Conservation (phyloP, 2,329 filamentous ascomycete genomes). For the Colletotrichum liaoningense region DNA sequence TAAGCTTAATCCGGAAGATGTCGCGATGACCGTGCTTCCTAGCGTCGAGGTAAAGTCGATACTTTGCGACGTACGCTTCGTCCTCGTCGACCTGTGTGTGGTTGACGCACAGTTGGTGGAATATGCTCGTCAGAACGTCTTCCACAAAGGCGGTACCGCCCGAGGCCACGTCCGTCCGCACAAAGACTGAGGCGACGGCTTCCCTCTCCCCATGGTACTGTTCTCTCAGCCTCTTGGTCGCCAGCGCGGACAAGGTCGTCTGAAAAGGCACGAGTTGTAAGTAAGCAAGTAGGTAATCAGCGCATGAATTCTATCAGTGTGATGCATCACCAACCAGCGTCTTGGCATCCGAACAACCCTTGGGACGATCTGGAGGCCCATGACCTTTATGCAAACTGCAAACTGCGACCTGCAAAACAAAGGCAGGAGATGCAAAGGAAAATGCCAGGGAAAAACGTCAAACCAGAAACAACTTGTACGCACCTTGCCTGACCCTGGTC, state of each 20-base stretch:
- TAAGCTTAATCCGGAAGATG: conserved; percentile 18
- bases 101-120: conserved; percentile 6
- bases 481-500: conserved; percentile 26
- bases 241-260: not conserved
- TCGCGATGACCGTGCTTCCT: conserved; percentile 28
- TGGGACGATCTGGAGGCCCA: conserved; percentile 1
- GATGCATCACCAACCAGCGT: not conserved
- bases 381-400: not conserved
- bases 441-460: not conserved
- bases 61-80: conserved; percentile 16
- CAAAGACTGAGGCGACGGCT: not conserved
- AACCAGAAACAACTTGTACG: not conserved
- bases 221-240: not conserved
- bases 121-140: not conserved
- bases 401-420: not conserved
- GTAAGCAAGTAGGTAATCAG: not conserved
- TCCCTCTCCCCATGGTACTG: not conserved
- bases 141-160: conserved; percentile 1
- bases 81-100: not conserved
- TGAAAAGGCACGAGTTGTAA: not conserved
- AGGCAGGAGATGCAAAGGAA: not conserved
- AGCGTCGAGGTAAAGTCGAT: conserved; percentile 5
- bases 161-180: not conserved
- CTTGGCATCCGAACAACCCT: conserved; percentile 5
- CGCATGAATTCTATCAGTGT: not conserved